Conservation (phyloP, 2,329 filamentous ascomycete genomes). For the Hymenoscyphus infarciens region DNA sequence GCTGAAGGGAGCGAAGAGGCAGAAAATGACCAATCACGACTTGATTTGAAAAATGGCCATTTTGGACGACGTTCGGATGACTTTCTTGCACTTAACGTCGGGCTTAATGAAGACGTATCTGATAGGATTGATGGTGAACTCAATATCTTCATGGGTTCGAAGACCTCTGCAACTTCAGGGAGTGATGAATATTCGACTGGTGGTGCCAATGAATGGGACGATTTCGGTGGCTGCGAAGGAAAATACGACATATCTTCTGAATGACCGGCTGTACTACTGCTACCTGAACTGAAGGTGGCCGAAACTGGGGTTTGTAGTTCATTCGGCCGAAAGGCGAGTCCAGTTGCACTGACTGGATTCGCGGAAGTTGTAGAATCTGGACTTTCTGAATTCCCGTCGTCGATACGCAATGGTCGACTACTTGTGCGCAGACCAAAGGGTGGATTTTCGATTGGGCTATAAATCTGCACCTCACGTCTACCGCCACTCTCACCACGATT, state of each 20-base stretch:
- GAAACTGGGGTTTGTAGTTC: background rate
- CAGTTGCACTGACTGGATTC: background rate
- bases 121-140: background rate
- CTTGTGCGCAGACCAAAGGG: background rate
- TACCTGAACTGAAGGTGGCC: background rate
- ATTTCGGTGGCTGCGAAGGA: background rate
- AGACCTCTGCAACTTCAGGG: slow-evolving; percentile 13
- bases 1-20: slow-evolving; percentile 10
- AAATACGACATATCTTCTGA: background rate
- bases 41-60: background rate
- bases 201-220: slow-evolving; percentile 2
- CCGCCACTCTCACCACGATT: background rate
- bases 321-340: background rate
- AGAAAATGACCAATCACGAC: background rate
- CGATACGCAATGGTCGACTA: background rate
- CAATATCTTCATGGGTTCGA: background rate
- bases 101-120: background rate
- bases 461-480: background rate
- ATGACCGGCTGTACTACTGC: background rate
- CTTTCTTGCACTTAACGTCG: background rate
- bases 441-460: background rate
- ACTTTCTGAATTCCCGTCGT: background rate
- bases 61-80: background rate
- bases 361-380: background rate
- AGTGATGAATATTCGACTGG: slow-evolving; percentile 10